Conservation (phyloP, 176 grass and related monocot genomes). For the Rhynchospora pubera region DNA sequence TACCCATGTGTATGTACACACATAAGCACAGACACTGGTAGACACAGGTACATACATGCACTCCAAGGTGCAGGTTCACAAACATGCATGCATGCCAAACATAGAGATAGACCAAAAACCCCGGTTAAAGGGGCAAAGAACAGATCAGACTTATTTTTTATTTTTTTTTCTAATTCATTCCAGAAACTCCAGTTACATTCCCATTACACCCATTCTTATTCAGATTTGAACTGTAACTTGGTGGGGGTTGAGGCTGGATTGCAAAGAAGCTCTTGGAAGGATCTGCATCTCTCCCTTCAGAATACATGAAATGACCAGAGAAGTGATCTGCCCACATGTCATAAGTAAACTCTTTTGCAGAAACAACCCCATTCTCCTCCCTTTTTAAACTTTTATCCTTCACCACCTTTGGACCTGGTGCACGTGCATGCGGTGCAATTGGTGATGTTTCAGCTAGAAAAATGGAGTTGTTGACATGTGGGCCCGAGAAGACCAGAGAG, state of each 20-base stretch:
- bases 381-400: slow-evolving; percentile 51
- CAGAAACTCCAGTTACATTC: slow-evolving; percentile 57
- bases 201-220: slow-evolving; percentile 17
- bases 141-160: slow-evolving; percentile 15
- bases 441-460: slow-evolving; percentile 36
- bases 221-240: background rate
- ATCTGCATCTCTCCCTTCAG: slow-evolving; percentile 54
- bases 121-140: background rate
- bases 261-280: slow-evolving; percentile 78
- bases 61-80: background rate
- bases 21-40: background rate
- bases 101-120: slow-evolving; percentile 7
- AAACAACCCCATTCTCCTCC: slow-evolving; percentile 22
- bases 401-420: slow-evolving; percentile 63
- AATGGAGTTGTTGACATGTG: slow-evolving; percentile 14
- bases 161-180: slow-evolving; percentile 69
- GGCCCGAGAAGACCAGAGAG: slow-evolving; percentile 20
- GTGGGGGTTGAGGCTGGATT: slow-evolving; percentile 55
- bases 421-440: slow-evolving; percentile 49
- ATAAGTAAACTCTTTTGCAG: slow-evolving; percentile 59
- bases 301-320: slow-evolving; percentile 45
- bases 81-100: background rate
- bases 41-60: background rate
- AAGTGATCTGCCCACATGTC: slow-evolving; percentile 98
- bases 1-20: no score